Evolutionary conservation across 208 protist genomes (phyloP).

Genomic region (Trypanosoma vivax): DNA sequence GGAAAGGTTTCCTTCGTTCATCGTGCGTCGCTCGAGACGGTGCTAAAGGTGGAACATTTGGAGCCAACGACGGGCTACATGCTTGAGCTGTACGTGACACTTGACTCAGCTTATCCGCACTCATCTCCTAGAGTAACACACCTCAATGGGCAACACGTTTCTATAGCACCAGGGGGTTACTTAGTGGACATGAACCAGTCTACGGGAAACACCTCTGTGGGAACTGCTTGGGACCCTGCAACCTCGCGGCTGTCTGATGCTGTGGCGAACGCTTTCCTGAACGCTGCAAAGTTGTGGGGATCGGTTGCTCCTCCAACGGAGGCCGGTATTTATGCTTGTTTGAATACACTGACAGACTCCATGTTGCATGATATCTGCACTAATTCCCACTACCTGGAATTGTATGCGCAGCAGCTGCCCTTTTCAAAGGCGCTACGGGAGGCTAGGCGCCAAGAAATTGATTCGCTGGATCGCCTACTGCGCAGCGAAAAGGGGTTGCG

Average conservation of each 20-base stretch:
- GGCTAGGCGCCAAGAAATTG: conserved; percentile 37
- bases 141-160: conserved; percentile 37
- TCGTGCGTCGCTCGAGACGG: conserved; percentile 30
- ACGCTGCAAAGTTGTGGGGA: conserved; percentile 60
- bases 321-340: conserved; percentile 27
- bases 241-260: conserved; percentile 53
- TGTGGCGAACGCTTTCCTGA: conserved; percentile 63
- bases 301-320: conserved; percentile 60
- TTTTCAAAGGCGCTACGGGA: conserved; percentile 76
- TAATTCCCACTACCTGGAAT: conserved; percentile 79
- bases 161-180: conserved; percentile 45
- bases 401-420: conserved; percentile 81
- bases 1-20: conserved; percentile 31
- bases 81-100: conserved; percentile 52
- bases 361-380: conserved; percentile 56
- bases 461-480: conserved; percentile 52
- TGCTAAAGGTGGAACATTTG: conserved; percentile 59
- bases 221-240: conserved; percentile 45
- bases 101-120: conserved; percentile 42
- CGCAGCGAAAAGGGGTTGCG: conserved; percentile 47
- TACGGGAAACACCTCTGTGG: conserved; percentile 20
- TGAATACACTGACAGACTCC: conserved; percentile 44
- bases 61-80: conserved; percentile 36
- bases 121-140: conserved; percentile 60
- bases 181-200: no score